Conservation (phyloP, 2,329 filamentous ascomycete species). For the Cordyceps cicadae region DNA sequence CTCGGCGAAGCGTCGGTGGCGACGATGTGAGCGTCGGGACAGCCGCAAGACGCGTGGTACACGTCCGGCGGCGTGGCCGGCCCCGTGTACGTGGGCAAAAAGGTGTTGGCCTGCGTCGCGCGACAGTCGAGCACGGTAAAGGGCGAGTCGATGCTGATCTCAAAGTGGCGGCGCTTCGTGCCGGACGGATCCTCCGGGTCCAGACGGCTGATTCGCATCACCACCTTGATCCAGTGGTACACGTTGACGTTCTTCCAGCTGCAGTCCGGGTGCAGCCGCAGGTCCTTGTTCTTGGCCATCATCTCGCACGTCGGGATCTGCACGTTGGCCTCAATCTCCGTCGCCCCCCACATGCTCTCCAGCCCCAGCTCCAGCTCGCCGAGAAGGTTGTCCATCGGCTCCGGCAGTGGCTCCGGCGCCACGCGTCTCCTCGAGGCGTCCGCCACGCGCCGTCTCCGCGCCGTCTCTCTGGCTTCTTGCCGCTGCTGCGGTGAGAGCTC, state of each 20-base stretch:
- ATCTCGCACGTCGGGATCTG: slow-evolving; percentile 83
- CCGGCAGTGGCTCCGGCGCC: slow-evolving; percentile 35
- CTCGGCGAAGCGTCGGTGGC: slow-evolving; percentile 59
- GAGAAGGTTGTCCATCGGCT: slow-evolving; percentile 60
- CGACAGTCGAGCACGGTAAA: slow-evolving; percentile 90
- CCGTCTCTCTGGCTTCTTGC: slow-evolving; percentile 38
- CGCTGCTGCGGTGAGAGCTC: slow-evolving; percentile 53
- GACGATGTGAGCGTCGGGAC: slow-evolving; percentile 42
- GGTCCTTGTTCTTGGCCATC: slow-evolving; percentile 63
- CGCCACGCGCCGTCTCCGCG: slow-evolving; percentile 43
- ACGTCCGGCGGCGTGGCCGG: slow-evolving; percentile 40
- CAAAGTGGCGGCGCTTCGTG: slow-evolving; percentile 76
- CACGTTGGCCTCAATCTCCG: slow-evolving; percentile 90
- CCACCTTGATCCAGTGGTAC: slow-evolving; percentile 95
- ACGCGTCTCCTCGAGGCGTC: slow-evolving; percentile 39
- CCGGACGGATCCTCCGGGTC: slow-evolving; percentile 66
- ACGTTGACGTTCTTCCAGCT: slow-evolving; percentile 92
- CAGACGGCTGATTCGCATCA: slow-evolving; percentile 80
- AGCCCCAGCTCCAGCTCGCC: slow-evolving; percentile 65
- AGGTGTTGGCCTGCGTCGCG: slow-evolving; percentile 84
- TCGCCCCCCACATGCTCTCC: slow-evolving; percentile 72
- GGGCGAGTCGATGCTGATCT: slow-evolving; percentile 93
- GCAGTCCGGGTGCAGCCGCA: slow-evolving; percentile 75
- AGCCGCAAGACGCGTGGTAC: slow-evolving; percentile 43
- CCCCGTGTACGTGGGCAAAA: slow-evolving; percentile 66